A percentile compares a stretch with the other conserved stretches of the same genome.
phyloP scores from a whole-genome alignment of 2,329 filamentous ascomycete genomes.

The Exophiala phaeomuriformis region DNA sequence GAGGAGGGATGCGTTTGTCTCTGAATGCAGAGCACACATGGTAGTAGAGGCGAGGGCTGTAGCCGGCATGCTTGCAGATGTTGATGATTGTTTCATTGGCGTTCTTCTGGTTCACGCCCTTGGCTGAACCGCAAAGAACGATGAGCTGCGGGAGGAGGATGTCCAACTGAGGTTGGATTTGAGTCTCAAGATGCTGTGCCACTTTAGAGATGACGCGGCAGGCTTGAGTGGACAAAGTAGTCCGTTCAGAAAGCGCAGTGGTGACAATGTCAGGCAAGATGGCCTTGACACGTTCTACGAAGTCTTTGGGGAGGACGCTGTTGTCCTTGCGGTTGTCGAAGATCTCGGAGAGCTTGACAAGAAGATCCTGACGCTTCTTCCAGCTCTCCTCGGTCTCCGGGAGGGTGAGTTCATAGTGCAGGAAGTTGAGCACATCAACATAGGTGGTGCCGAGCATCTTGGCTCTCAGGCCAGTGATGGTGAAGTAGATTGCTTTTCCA shows the following conservation, averaged over 20 bases:
- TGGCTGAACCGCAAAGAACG: constrained; percentile 81
- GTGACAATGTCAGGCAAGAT: constrained; percentile 23
- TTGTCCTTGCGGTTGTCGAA: constrained; percentile 21
- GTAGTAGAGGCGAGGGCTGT: constrained; percentile 72
- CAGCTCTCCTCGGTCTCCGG: constrained; percentile 25
- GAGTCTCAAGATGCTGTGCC: constrained; percentile 18
- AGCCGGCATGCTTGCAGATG: constrained; percentile 72
- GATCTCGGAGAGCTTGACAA: constrained; percentile 20
- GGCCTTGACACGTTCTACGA: constrained; percentile 21
- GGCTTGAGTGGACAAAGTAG: constrained; percentile 23
- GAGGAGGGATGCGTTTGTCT: constrained; percentile 88
- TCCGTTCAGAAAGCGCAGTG: constrained; percentile 24
- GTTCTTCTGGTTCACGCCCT: constrained; percentile 83
- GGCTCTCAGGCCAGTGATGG: constrained; percentile 18
- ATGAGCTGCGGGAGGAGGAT: constrained; percentile 57
- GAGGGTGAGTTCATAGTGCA: constrained; percentile 20
- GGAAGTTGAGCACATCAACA: constrained; percentile 20
- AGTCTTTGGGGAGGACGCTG: constrained; percentile 20
- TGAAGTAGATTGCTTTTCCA: constrained; percentile 14
- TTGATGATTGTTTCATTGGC: constrained; percentile 74
- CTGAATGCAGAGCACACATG: constrained; percentile 75
- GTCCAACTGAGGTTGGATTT: constrained; percentile 25
- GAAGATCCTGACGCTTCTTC: constrained; percentile 25
- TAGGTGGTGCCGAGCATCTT: constrained; percentile 20
- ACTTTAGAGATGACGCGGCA: constrained; percentile 18